These are phyloP conservation scores for Clarireedia paspali DNA, from an alignment of 2,329 filamentous ascomycete genomes.

Conservation along the genomic window DNA sequence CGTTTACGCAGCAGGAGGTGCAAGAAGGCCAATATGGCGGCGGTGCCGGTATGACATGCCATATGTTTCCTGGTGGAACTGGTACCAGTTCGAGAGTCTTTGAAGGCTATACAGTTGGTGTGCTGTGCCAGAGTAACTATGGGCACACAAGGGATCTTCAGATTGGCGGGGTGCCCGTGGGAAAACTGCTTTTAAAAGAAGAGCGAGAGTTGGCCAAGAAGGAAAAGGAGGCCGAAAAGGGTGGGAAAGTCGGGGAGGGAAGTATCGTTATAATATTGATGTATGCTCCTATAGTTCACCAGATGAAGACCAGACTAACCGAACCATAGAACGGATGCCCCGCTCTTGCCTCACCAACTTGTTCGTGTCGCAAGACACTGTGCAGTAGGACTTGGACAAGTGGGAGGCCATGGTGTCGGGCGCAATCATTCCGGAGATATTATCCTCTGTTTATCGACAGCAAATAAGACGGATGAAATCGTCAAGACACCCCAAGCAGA, in stretches of 20 bases:
- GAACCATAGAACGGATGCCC: conserved; percentile 43
- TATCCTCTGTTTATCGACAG: conserved; percentile 60
- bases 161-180: conserved; percentile 54
- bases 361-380: conserved; percentile 52
- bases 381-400: conserved; percentile 50
- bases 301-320: not conserved
- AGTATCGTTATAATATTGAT: conserved; percentile 54
- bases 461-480: conserved; percentile 31
- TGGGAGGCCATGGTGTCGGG: conserved; percentile 47
- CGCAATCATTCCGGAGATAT: conserved; percentile 58
- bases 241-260: conserved; percentile 45
- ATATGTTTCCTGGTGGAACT: conserved; percentile 60
- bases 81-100: conserved; percentile 53
- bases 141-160: conserved; percentile 47
- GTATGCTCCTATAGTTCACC: conserved; percentile 6
- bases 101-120: conserved; percentile 46
- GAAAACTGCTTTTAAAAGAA: conserved; percentile 43
- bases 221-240: conserved; percentile 19
- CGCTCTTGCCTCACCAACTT: conserved; percentile 49
- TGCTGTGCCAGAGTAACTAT: conserved; percentile 60
- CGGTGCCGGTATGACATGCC: conserved; percentile 61
- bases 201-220: conserved; percentile 22
- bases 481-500: conserved; percentile 23
- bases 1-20: conserved; percentile 40
- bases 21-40: conserved; percentile 57